A percentile compares a stretch with the other conserved stretches of the same genome.
These are phyloP conservation scores for Colletotrichum sp. DNA, from an alignment of 2,329 filamentous ascomycete genomes.

Conservation along the genomic window DNA sequence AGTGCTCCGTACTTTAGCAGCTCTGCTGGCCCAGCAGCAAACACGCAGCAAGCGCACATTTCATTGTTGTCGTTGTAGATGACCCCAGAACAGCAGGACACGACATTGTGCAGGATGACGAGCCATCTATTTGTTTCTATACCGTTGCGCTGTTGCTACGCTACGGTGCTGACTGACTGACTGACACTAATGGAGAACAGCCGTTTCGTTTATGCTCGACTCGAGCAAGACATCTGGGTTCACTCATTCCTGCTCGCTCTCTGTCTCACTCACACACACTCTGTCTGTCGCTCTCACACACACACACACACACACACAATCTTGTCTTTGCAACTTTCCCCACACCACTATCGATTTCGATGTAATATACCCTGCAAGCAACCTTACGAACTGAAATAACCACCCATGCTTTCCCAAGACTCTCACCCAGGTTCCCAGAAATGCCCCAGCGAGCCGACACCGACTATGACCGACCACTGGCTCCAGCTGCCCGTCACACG, in stretches of 20 bases:
- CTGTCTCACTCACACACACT: background rate
- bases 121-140: background rate
- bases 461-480: conserved; percentile 10
- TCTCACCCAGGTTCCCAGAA: background rate
- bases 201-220: background rate
- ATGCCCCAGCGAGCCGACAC: conserved; percentile 2
- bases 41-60: background rate
- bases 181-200: background rate
- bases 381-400: conserved; percentile 16
- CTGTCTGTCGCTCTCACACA: background rate
- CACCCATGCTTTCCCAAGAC: background rate
- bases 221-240: background rate
- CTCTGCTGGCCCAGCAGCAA: background rate
- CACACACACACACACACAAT: background rate
- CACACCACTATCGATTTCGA: conserved; percentile 21
- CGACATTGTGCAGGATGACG: background rate
- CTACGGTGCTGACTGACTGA: background rate
- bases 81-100: background rate
- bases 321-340: conserved; percentile 1
- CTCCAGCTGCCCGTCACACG: conserved; percentile 20
- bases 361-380: conserved; percentile 16
- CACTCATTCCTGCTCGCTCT: background rate
- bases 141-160: background rate
- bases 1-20: background rate
- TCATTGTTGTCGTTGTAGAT: background rate